phyloP scores from a whole-genome alignment of 2,329 filamentous ascomycete species.

The Aspergillus unguis region DNA sequence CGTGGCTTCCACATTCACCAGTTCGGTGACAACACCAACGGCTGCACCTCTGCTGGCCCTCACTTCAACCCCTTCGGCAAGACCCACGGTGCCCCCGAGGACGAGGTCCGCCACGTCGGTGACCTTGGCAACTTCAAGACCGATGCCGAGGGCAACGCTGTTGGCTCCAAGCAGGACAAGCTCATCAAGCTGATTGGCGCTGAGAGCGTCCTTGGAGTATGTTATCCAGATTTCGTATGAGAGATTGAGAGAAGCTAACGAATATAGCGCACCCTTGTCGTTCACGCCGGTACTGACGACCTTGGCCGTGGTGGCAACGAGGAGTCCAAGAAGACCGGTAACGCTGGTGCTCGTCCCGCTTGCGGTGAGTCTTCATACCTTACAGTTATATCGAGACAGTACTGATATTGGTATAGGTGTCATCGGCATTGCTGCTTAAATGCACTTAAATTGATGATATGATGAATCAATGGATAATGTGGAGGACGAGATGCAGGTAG shows the following conservation, averaged over 20 bases:
- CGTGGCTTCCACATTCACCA: slow-evolving; percentile 98
- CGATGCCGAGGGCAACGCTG: slow-evolving; percentile 84
- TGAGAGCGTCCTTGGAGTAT: slow-evolving; percentile 88
- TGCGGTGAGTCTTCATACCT: slow-evolving; percentile 64
- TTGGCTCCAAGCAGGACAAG: slow-evolving; percentile 75
- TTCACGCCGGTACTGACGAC: slow-evolving; percentile 94
- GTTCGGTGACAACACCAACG: slow-evolving; percentile 99
- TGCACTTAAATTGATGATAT: slow-evolving; percentile 14
- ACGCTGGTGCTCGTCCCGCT: slow-evolving; percentile 87
- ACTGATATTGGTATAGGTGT: slow-evolving; percentile 56
- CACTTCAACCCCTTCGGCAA: slow-evolving; percentile 98
- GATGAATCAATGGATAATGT: slow-evolving; percentile 15
- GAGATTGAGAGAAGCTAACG: slow-evolving; percentile 12
- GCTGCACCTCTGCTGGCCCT: slow-evolving; percentile 95
- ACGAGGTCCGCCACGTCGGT: slow-evolving; percentile 87
- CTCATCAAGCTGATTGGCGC: slow-evolving; percentile 94
- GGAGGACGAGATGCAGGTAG: slow-evolving; percentile 11
- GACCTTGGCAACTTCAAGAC: slow-evolving; percentile 98
- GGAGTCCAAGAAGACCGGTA: slow-evolving; percentile 98
- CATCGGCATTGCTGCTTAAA: slow-evolving; percentile 80
- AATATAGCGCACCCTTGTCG: slow-evolving; percentile 80
- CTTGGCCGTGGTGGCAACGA: slow-evolving; percentile 88
- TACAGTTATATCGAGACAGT: neutral
- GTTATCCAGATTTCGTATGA: slow-evolving; percentile 21
- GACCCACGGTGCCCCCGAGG: slow-evolving; percentile 81